Conservation (phyloP, 192 early-diverging fungal species). For the Backusella tuberculispora region DNA sequence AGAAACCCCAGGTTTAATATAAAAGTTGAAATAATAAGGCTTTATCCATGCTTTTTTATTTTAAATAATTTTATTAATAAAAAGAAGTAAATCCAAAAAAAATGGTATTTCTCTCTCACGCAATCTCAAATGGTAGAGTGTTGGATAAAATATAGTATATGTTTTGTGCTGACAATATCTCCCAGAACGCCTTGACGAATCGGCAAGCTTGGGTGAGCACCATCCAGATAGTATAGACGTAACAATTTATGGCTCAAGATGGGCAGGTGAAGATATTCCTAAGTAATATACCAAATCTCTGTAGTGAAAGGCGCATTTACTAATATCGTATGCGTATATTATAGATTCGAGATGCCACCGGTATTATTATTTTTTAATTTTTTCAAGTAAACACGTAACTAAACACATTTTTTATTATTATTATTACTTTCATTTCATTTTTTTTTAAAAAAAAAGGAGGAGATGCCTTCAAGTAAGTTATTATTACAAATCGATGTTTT, state of each 20-base stretch:
- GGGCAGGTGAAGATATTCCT: constrained; percentile 38
- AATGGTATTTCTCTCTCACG: constrained; percentile 35
- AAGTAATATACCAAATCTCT: constrained; percentile 16
- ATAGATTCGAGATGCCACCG: constrained; percentile 38
- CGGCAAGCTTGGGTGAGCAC: constrained; percentile 13
- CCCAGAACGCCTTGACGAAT: constrained; percentile 31
- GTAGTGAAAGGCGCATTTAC: not conserved
- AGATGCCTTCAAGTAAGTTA: constrained; percentile 41
- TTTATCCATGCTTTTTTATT: too few species aligned
- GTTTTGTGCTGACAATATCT: not conserved
- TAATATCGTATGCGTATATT: not conserved
- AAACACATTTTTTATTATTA: not conserved
- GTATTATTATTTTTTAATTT: constrained; percentile 23
- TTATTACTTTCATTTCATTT: too few species aligned
- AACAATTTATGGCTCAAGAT: constrained; percentile 38
- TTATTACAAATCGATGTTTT: not conserved
- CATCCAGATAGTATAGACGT: constrained; percentile 26
- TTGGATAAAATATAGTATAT: not conserved
- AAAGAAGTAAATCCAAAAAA: not conserved
- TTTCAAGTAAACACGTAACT: not conserved
- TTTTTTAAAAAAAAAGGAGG: constrained; percentile 30
- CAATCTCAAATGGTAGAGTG: constrained; percentile 31
- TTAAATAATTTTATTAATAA: not conserved
- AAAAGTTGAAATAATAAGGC: not conserved
- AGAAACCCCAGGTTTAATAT: not conserved